phyloP scores from a whole-genome alignment of 164 flowering plant genomes.

The Piper longum region DNA sequence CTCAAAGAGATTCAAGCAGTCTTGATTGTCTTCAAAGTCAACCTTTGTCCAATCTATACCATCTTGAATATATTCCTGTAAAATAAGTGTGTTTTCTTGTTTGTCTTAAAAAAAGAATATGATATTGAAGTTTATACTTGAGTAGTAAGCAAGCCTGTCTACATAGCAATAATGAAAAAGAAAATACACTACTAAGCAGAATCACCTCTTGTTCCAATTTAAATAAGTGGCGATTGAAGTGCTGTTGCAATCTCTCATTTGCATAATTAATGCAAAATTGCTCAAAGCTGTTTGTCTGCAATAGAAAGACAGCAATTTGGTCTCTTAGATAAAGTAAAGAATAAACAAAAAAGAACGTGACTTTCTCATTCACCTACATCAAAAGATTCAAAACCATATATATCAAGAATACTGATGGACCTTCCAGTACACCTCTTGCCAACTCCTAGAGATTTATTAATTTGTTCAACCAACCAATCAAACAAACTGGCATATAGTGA shows the following conservation, averaged over 20 bases:
- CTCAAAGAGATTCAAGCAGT: constrained; percentile 88
- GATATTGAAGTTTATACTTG: not conserved
- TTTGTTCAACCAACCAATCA: constrained; percentile 95
- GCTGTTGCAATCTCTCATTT: constrained; percentile 95
- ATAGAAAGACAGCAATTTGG: not conserved
- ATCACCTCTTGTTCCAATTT: constrained; percentile 96
- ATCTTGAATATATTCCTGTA: constrained; percentile 89
- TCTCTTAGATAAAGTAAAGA: not conserved
- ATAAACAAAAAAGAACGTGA: not conserved
- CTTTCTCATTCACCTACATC: constrained; percentile 34
- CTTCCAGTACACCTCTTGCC: constrained; percentile 90
- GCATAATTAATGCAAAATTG: constrained; percentile 99
- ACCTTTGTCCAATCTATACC: constrained; percentile 98
- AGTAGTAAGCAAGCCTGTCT: not conserved
- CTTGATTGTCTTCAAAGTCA: constrained; percentile 97
- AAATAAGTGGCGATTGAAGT: constrained; percentile 93
- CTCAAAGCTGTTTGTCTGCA: constrained; percentile 92
- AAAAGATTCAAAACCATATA: constrained; percentile 96
- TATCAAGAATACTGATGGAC: constrained; percentile 97
- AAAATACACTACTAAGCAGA: not conserved
- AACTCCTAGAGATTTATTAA: constrained; percentile 85
- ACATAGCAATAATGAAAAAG: not conserved
- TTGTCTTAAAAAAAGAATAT: too few species aligned
- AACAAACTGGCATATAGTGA: constrained; percentile 90
- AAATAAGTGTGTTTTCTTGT: not conserved